These are phyloP conservation scores for Dictyophora rubrovolvata DNA, from an alignment of 768 basidiomycete genomes.

Conservation along the genomic window DNA sequence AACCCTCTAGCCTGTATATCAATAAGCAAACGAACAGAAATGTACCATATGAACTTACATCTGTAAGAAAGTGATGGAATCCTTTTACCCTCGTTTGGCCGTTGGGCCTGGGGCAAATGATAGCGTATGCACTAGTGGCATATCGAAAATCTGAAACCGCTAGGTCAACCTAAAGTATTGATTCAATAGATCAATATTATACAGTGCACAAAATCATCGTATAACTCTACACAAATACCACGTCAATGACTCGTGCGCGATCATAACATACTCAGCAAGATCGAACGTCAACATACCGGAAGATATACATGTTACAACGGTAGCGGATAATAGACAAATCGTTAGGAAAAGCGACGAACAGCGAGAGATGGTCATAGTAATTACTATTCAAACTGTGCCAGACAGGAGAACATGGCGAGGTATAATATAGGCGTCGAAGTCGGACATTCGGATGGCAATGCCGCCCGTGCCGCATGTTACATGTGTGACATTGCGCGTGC, in stretches of 20 bases:
- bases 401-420: too few species aligned
- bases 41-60: not conserved
- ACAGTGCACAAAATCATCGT: slow-evolving; percentile 34
- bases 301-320: too few species aligned
- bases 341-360: too few species aligned
- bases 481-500: too few species aligned
- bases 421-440: too few species aligned
- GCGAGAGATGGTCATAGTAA: too few species aligned
- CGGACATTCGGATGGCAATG: too few species aligned
- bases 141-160: slow-evolving; percentile 34
- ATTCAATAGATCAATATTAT: not conserved
- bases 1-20: slow-evolving; percentile 29
- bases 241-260: not conserved
- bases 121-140: slow-evolving; percentile 39
- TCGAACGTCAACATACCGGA: too few species aligned
- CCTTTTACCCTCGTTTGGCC: slow-evolving; percentile 31
- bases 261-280: not conserved
- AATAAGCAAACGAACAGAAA: not conserved
- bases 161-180: not conserved
- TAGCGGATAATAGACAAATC: too few species aligned
- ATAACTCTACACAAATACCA: slow-evolving; percentile 15
- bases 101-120: slow-evolving; percentile 39
- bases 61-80: not conserved
- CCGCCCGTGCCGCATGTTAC: too few species aligned
- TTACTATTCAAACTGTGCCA: too few species aligned